Percentiles rank a stretch among this genome's conserved stretches.
phyloP scores from a whole-genome alignment of 148 eudicot genomes.

The Chenopodium quinoa region DNA sequence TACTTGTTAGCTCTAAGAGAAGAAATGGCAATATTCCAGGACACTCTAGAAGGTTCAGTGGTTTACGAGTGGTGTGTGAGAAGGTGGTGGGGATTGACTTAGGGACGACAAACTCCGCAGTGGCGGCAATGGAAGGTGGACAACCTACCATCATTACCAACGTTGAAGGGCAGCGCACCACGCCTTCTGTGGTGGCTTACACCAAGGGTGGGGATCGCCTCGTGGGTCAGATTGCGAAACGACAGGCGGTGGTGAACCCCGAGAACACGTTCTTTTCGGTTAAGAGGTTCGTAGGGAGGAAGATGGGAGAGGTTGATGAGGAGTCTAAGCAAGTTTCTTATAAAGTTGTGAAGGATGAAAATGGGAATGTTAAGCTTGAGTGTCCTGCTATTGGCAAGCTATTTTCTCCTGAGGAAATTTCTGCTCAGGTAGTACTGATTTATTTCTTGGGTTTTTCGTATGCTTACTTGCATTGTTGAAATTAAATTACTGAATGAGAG shows the following conservation, averaged over 20 bases:
- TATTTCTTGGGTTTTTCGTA: neutral
- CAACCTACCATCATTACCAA: constrained; percentile 66
- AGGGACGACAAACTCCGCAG: constrained; percentile 73
- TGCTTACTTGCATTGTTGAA: neutral
- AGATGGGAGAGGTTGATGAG: constrained; percentile 60
- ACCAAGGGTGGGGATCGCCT: constrained; percentile 51
- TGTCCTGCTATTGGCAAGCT: constrained; percentile 67
- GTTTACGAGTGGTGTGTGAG: constrained; percentile 45
- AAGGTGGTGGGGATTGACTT: constrained; percentile 74
- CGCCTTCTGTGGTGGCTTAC: constrained; percentile 73
- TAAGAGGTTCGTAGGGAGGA: constrained; percentile 41
- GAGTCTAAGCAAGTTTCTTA: constrained; percentile 73
- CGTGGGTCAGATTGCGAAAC: constrained; percentile 62
- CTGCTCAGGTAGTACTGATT: constrained; percentile 54
- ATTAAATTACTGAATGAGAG: neutral
- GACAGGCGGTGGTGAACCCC: constrained; percentile 48
- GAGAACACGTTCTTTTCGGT: constrained; percentile 49
- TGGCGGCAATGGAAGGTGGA: constrained; percentile 84
- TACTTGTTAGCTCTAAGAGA: neutral
- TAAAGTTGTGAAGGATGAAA: constrained; percentile 60
- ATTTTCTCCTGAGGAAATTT: constrained; percentile 66
- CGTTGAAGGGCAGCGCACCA: constrained; percentile 63
- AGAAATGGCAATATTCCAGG: neutral
- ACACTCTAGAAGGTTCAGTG: constrained; percentile 4
- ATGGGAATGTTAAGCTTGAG: constrained; percentile 68